Base-by-base conservation (phyloP, 2,329 filamentous ascomycete genomes). In the Exophiala spinifera region DNA sequence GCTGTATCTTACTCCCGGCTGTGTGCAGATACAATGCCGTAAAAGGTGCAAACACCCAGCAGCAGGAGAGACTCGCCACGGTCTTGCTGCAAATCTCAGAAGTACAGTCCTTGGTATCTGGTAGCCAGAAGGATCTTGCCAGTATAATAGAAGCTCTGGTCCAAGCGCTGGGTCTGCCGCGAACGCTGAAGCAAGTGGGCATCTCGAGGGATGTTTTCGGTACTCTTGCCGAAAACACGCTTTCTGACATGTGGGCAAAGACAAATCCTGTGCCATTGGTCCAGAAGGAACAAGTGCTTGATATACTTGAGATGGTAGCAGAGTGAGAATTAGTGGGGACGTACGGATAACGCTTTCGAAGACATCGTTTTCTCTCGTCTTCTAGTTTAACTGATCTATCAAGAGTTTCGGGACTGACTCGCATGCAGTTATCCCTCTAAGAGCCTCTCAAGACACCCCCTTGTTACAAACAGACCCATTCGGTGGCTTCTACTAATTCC, bases 21-120 rank as follows among this genome's bases (percentile, higher is more conserved):
- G 79, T 84, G 3, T 78, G 78, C 63, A 78, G 76, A 62, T 84
- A 73, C 62, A 85, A 83, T 52, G 46, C 46, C 19, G 28, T 40
- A n/a, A 68, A 70, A 2, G 64, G 62, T 31, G 70, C 70, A 3
- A 75, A 74, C 21, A 64, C 66, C 4, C 69, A 71, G 8, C 67
- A 72, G 13, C 78, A 80, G 64, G 60, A 65, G n/a, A 62, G 70
- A 2, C 67, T 73, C 11, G 64, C 80, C 5, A 19, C 51, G 23
- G 36, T 59, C 1, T 36, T 65, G 39, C 36, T 54, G 10, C 28
- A 31, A 31, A 11, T 10, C 28, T 21, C 37, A n/a, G 51, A 39
- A 23, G 21, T 45, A n/a, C n/a, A n/a, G 37, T 17, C 14, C 11
- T 21, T 31, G 13, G 36, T 34, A 57, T 17, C 63, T 64, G 40